Base-by-base conservation (phyloP, 2,329 filamentous ascomycete genomes). In the Fusarium sp. region DNA sequence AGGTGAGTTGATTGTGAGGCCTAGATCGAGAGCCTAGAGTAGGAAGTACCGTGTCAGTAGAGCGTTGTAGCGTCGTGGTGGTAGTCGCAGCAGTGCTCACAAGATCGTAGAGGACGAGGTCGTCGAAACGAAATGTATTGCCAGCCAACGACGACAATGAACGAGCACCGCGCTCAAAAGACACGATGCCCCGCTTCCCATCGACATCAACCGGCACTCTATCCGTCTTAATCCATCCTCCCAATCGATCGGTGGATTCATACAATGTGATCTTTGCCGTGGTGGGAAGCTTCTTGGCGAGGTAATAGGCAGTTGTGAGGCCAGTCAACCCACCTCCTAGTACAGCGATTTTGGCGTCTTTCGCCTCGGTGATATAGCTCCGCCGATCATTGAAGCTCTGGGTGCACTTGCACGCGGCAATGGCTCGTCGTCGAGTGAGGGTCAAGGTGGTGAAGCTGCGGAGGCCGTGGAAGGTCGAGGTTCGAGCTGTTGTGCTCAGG, bases 281-380 rank as follows among this genome's bases (percentile, higher is more conserved):
- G 42, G 75, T 56, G 4, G 88, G 86, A n/a, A 90, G 82, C 68
- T 88, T 80, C 65, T 85, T 85, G 11, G 87, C 81, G 39, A 97
- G 80, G 74, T 91, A 93, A 78, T 91, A 92, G 27, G 92, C 92
- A 35, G 88, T 83, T 32, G 89, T 85, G 43, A 97, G 83, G 46
- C 93, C 93, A 2, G 92, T 95, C 72, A 97, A 88, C 36, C 93
- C 93, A 57, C 88, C 92, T 48, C 93, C 93, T 27, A 96, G 75
- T 47, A 96, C 81, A 21, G 90, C 91, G 51, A 92, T 78, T 17
- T 75, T 68, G 15, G 66, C 67, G 23, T 69, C 63, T n/a, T 57
- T 60, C 13, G 64, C 41, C 37, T 57, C 43, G 5, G 70, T 67
- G n/a, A 54, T 53, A 46, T 61, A 67, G 19, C 43, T 48, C 11